Percentiles rank a stretch among this genome's conserved stretches.
phyloP scores from a whole-genome alignment of 495 filamentous ascomycete species.

The Opeltia flavorubescens region DNA sequence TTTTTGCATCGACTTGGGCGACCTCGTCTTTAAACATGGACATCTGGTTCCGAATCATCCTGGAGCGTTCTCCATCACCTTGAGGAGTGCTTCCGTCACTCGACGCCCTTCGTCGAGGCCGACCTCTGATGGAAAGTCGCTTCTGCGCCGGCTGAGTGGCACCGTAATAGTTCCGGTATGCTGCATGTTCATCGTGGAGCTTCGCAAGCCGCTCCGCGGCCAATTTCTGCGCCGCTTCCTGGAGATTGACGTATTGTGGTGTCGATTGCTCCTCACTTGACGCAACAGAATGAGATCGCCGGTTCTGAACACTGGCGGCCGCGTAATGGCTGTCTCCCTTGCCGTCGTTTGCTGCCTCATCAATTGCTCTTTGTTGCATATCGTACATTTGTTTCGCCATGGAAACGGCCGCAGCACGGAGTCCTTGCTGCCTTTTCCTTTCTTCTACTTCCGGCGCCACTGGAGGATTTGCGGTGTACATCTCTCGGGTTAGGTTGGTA shows the following conservation, averaged over 20 bases:
- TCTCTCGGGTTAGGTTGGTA: conserved; percentile 37
- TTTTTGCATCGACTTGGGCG: conserved; percentile 55
- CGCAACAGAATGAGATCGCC: conserved; percentile 23
- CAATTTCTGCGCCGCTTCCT: conserved; percentile 73
- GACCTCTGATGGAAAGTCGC: conserved; percentile 39
- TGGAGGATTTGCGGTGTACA: conserved; percentile 66
- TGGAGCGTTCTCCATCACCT: conserved; percentile 53
- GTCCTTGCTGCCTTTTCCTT: conserved; percentile 48
- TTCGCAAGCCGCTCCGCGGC: conserved; percentile 71
- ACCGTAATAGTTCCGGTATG: conserved; percentile 63
- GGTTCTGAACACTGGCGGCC: conserved; percentile 27
- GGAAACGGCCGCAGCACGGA: conserved; percentile 68
- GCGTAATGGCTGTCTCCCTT: conserved; percentile 21
- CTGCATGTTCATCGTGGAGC: conserved; percentile 56
- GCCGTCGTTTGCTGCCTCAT: conserved; percentile 22
- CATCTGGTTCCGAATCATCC: conserved; percentile 69
- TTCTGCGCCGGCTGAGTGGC: conserved; percentile 31
- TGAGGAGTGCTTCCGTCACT: conserved; percentile 50
- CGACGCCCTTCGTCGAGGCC: conserved; percentile 47
- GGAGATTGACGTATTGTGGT: conserved; percentile 46
- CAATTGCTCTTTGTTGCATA: conserved; percentile 42
- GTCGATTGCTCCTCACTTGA: conserved; percentile 20
- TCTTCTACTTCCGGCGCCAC: conserved; percentile 61
- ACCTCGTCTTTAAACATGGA: conserved; percentile 54
- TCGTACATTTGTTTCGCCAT: conserved; percentile 83